Evolutionary conservation across 2,329 filamentous ascomycete genomes (phyloP).

Genomic region (Fusarium kyushuense): DNA sequence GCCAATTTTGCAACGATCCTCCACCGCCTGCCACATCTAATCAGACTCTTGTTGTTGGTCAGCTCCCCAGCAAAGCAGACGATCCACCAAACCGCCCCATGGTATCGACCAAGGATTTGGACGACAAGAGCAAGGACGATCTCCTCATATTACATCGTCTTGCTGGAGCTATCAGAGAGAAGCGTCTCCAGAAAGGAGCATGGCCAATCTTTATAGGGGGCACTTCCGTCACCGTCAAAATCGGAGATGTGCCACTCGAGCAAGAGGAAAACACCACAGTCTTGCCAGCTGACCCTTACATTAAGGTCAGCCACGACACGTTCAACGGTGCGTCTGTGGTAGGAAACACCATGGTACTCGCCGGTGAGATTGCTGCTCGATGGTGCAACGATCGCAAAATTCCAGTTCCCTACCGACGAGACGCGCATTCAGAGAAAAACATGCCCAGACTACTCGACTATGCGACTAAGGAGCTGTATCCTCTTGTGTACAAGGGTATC

Average conservation of each 20-base stretch:
- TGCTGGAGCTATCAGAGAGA: constrained; percentile 58
- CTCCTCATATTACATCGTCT: constrained; percentile 62
- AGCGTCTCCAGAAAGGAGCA: constrained; percentile 61
- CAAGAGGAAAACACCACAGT: constrained; percentile 31
- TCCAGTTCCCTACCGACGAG: constrained; percentile 69
- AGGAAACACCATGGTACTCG: constrained; percentile 67
- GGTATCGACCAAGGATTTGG: constrained; percentile 58
- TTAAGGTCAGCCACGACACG: constrained; percentile 53
- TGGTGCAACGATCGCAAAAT: constrained; percentile 71
- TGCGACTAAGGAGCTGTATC: constrained; percentile 53
- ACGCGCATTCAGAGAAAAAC: constrained; percentile 58
- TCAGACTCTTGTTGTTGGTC: constrained; percentile 50
- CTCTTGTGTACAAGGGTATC: constrained; percentile 49
- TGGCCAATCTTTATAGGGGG: constrained; percentile 61
- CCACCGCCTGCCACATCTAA: constrained; percentile 36
- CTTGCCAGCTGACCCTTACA: constrained; percentile 63
- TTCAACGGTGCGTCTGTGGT: constrained; percentile 53
- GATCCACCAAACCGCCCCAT: constrained; percentile 56
- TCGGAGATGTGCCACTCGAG: constrained; percentile 50
- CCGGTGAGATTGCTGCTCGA: constrained; percentile 69
- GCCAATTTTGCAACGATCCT: constrained; percentile 57
- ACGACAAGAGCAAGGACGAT: constrained; percentile 57
- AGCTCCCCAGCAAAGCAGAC: constrained; percentile 29
- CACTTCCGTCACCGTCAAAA: constrained; percentile 59
- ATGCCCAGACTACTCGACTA: constrained; percentile 53